Conservation (phyloP, 805 yeast species). For the Starmerella potacharoeniae region DNA sequence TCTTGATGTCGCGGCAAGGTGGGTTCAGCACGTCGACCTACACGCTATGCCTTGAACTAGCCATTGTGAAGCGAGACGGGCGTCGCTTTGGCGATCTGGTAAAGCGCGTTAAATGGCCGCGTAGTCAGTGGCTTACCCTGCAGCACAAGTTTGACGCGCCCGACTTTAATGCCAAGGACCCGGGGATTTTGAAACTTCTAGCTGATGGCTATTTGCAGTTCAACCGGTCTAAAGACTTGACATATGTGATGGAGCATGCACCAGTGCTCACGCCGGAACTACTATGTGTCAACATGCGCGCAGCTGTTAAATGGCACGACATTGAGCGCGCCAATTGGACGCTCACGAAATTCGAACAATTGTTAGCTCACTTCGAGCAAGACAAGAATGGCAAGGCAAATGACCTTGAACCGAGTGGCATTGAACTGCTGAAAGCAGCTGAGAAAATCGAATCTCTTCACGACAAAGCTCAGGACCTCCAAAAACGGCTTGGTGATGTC, state of each 20-base stretch:
- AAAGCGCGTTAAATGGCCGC: background rate
- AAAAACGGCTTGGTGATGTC: no score
- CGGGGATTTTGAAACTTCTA: background rate
- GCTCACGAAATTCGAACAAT: constrained; percentile 9
- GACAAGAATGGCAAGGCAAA: no score
- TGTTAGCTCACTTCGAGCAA: background rate
- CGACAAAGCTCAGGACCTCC: no score
- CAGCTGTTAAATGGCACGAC: constrained; percentile 20
- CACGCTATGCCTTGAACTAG: constrained; percentile 13
- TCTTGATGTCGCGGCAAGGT: constrained; percentile 16
- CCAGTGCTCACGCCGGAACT: constrained; percentile 1
- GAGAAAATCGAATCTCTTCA: no score
- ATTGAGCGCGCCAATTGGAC: constrained; percentile 18
- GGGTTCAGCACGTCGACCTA: constrained; percentile 1
- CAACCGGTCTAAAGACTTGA: constrained; percentile 1
- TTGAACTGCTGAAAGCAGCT: no score
- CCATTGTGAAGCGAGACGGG: constrained; percentile 7
- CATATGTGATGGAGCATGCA: background rate
- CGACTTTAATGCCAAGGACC: background rate
- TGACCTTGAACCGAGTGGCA: no score
- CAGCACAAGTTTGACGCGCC: constrained; percentile 11
- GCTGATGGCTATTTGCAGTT: constrained; percentile 17
- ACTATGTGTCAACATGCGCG: constrained; percentile 20
- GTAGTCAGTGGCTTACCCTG: constrained; percentile 2
- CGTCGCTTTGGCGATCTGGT: constrained; percentile 11